Base-by-base conservation (phyloP, 306 rosid species). In the Abrus pulchellus region DNA sequence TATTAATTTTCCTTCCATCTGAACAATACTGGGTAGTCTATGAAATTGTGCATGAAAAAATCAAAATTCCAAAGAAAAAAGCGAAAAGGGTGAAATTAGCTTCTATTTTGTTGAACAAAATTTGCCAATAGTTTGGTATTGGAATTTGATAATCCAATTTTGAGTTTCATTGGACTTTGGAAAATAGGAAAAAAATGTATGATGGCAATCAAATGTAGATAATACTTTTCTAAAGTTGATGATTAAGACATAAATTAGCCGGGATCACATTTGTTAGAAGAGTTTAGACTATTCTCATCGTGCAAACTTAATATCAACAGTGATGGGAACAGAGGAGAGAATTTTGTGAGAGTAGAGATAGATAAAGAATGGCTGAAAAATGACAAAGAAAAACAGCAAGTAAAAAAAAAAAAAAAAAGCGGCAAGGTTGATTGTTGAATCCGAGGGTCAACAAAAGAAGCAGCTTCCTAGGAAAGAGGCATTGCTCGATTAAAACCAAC, bases 401-500 rank as follows among this genome's bases (percentile, higher is more conserved):
- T 40, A 1, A 30, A 40, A n/a, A 1, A 14, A 10, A 48, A 40
- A 45, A n/a, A 5, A 56, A 53, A 14, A 29, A 36, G 41, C 32
- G 33, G 49, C 54, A 66, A 57, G 45, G 20, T 43, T 49, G 29
- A 52, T 72, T 2, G 75, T 33, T 59, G 49, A 66, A 60, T 85
- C 34, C 52, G 76, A 40, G 81, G 57, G 82, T 90, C 68, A 80
- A 74, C 78, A 78, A 69, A 62, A 75, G 88, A 82, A 80, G 90
- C 85, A 76, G 88, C 80, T 69, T 82, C 86, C 88, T 70, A 79
- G 83, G 80, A 85, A 84, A 81, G 79, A 62, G 74, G 82, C 82
- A 86, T 84, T 44, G 69, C 62, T 56, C 47, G 77, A 84, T 82
- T 76, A 86, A 77, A 75, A 68, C 45, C 77, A 72, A 76, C 78